Percentiles rank a stretch among this genome's conserved stretches.
phyloP scores from a whole-genome alignment of 2,329 filamentous ascomycete genomes.

The Lachnellula willkommii region DNA sequence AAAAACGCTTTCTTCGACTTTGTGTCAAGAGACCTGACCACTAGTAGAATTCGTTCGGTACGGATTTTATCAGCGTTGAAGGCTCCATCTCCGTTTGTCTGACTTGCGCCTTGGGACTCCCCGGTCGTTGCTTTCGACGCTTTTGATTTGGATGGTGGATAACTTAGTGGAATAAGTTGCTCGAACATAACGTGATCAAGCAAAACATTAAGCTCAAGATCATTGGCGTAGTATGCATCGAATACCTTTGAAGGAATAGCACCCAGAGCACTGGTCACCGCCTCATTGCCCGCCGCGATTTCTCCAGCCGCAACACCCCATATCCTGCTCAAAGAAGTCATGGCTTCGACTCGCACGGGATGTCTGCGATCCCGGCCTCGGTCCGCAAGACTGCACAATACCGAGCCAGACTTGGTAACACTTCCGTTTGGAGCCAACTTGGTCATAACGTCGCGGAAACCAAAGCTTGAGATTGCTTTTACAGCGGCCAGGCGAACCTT shows the following conservation, averaged over 20 bases:
- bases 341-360: slow-evolving; percentile 77
- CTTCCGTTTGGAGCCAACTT: slow-evolving; percentile 76
- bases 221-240: slow-evolving; percentile 85
- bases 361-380: slow-evolving; percentile 82
- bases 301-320: slow-evolving; percentile 94
- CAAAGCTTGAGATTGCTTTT: slow-evolving; percentile 74
- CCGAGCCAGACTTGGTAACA: slow-evolving; percentile 68
- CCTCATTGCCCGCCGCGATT: slow-evolving; percentile 75
- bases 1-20: slow-evolving; percentile 85
- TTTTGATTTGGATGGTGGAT: slow-evolving; percentile 65
- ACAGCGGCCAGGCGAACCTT: slow-evolving; percentile 87
- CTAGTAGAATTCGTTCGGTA: slow-evolving; percentile 74
- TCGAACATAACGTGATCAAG: slow-evolving; percentile 84
- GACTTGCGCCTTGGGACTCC: slow-evolving; percentile 43
- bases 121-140: slow-evolving; percentile 57
- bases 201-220: slow-evolving; percentile 75
- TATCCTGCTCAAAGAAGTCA: slow-evolving; percentile 75
- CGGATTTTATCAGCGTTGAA: slow-evolving; percentile 71
- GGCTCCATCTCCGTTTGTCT: slow-evolving; percentile 40
- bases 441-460: slow-evolving; percentile 71
- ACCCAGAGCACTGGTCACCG: slow-evolving; percentile 67
- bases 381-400: slow-evolving; percentile 78
- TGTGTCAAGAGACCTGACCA: slow-evolving; percentile 72
- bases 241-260: slow-evolving; percentile 81
- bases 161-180: slow-evolving; percentile 81